Evolutionary conservation across 495 filamentous ascomycete genomes (phyloP), one percentile per base, ranked within the genome.

Genomic region (Haplographium delicatum): DNA sequence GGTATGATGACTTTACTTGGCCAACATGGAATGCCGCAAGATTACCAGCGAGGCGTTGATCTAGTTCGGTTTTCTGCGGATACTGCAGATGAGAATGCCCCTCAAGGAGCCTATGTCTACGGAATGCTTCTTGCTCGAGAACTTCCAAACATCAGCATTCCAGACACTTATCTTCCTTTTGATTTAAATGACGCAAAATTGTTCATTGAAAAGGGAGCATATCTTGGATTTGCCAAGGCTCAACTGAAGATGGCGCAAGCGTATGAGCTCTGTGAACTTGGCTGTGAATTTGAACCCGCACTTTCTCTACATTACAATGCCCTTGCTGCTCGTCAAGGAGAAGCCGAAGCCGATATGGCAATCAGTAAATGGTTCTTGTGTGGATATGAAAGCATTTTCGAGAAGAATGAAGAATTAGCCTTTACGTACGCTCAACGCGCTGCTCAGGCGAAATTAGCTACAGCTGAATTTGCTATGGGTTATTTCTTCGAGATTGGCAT

Each of bases 321-420:
- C 46, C 76, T 98, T 33, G 94, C 93, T 16, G 85, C 93, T 3
- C 82, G 86, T 33, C 94, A 97, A 67, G 78, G 76, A 25, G 89
- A 96, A 58, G 69, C 87, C 0, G 93, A 97, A 60, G 93, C 91
- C 0, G 88, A 95, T 44, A 89, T 98, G 78, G 89, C 90, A 20
- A 91, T 98, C 51, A 96, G 91, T 62, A 94, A 96, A 67, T 98
- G 93, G 93, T 97, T 97, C 67, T 74, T 98, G 22, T 96, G 93
- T 61, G 93, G 93, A 6, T 88, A 90, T 55, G 91, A 97, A 62
- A 81, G 81, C 20, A 74, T 90, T 5, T 96, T 98, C 62, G 79
- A 87, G 33, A 97, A 96, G 73, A 96, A 95, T 60, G 94, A 98
- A 66, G 84, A 87, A 55, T 71, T 97, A 8, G 94, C 93, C 4